phyloP scores from a whole-genome alignment of 257 asterid genomes.

The Misopates orontium region DNA sequence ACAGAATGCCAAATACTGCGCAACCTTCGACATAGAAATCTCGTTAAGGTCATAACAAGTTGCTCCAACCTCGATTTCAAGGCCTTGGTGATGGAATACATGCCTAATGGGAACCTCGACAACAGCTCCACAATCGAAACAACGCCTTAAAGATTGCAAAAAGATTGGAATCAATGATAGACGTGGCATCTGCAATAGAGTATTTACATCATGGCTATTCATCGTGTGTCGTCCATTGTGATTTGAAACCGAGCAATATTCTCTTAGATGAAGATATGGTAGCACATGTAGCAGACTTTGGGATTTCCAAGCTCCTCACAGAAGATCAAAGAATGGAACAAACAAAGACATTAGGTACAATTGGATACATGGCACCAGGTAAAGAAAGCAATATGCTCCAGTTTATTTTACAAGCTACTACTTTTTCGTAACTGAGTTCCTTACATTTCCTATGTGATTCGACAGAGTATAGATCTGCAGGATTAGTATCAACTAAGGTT shows the following conservation, averaged over 20 bases:
- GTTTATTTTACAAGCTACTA: not conserved
- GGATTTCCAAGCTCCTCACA: conserved; percentile 1
- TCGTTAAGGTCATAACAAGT: conserved; percentile 12
- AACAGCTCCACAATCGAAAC: conserved; percentile 4
- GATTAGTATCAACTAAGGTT: conserved; percentile 32
- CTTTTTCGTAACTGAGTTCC: not conserved
- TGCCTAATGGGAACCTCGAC: conserved; percentile 19
- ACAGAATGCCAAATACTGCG: conserved; percentile 19
- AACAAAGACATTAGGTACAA: conserved; percentile 7
- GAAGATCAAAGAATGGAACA: conserved; percentile 1
- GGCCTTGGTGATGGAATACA: conserved; percentile 24
- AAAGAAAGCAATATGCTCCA: not conserved
- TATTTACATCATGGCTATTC: conserved; percentile 21
- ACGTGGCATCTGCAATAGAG: conserved; percentile 18
- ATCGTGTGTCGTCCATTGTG: conserved; percentile 33
- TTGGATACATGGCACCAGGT: conserved; percentile 39
- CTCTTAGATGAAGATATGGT: conserved; percentile 18
- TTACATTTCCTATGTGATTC: not conserved
- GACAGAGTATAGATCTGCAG: conserved; percentile 56
- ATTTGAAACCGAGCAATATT: conserved; percentile 43
- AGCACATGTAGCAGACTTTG: not conserved
- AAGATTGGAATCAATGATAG: conserved; percentile 12
- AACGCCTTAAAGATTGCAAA: not conserved
- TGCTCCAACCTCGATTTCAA: conserved; percentile 13
- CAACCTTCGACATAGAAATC: conserved; percentile 13